A percentile compares a stretch with the other conserved stretches of the same genome.
Conservation (phyloP, 805 yeast genomes). For the Monosporozyma solicola region DNA sequence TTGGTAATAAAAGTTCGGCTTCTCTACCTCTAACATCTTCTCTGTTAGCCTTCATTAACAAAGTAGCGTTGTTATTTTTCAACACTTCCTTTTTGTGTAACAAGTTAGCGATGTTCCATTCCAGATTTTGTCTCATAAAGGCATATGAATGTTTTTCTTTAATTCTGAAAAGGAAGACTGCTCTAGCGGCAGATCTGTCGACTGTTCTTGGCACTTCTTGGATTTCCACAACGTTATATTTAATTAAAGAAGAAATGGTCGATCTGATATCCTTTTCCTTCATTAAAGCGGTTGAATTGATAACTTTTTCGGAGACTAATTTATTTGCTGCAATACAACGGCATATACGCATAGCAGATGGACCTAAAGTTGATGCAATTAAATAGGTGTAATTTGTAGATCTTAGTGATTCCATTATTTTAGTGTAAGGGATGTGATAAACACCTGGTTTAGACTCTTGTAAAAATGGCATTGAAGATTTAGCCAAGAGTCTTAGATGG, state of each 20-base stretch:
- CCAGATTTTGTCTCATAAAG: constrained; percentile 38
- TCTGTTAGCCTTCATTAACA: constrained; percentile 74
- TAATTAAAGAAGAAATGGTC: constrained; percentile 55
- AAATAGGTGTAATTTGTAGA: constrained; percentile 46
- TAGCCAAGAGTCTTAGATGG: constrained; percentile 61
- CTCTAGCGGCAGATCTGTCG: constrained; percentile 85
- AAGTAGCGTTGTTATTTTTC: constrained; percentile 52
- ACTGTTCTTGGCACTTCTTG: constrained; percentile 91
- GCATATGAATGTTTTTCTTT: constrained; percentile 44
- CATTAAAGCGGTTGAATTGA: constrained; percentile 66
- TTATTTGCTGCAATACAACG: constrained; percentile 65
- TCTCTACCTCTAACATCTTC: constrained; percentile 86
- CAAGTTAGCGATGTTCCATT: constrained; percentile 39
- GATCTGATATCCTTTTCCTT: constrained; percentile 70
- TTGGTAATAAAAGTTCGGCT: constrained; percentile 58
- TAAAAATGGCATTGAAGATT: constrained; percentile 48
- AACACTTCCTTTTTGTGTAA: constrained; percentile 45
- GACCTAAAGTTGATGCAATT: constrained; percentile 53
- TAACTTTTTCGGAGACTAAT: constrained; percentile 75
- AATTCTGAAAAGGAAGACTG: constrained; percentile 74
- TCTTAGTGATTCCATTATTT: constrained; percentile 39
- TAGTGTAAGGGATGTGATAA: constrained; percentile 55
- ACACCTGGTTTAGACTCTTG: constrained; percentile 46
- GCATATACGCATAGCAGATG: constrained; percentile 59
- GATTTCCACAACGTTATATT: constrained; percentile 66